Percentiles rank a stretch among this genome's conserved stretches.
These are phyloP conservation scores for Pyricularia sp. DNA, from an alignment of 2,329 filamentous ascomycete genomes.

Conservation along the genomic window DNA sequence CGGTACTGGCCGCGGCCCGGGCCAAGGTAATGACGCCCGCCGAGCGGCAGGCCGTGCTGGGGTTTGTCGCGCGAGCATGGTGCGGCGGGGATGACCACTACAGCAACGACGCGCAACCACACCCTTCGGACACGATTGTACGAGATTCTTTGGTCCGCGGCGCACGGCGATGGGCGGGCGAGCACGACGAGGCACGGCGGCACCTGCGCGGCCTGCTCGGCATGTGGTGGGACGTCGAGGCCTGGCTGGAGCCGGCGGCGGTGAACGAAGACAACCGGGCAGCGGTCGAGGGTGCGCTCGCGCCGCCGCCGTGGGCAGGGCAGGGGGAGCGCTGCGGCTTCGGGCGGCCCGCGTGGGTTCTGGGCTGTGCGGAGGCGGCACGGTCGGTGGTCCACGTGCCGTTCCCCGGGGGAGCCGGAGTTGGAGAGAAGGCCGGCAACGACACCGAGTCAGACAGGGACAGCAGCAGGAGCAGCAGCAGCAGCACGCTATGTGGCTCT, in stretches of 20 bases:
- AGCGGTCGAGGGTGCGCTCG: neutral
- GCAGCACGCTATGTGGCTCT: neutral
- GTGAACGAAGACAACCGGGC: neutral
- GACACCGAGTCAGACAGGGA: neutral
- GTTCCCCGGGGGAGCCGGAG: neutral
- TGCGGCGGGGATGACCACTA: neutral
- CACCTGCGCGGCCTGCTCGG: slow-evolving; percentile 1
- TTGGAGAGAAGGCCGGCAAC: neutral
- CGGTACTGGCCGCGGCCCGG: neutral
- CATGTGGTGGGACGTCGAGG: slow-evolving; percentile 2
- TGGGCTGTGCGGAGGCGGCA: neutral
- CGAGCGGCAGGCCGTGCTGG: neutral
- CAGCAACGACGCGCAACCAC: neutral
- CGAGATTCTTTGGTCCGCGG: neutral
- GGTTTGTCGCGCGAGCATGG: neutral
- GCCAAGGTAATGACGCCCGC: neutral
- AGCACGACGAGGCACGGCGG: neutral
- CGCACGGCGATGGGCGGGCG: neutral
- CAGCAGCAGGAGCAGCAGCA: neutral
- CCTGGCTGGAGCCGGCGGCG: neutral
- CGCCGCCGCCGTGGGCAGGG: neutral
- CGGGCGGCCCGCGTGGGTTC: neutral
- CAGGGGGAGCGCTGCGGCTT: neutral
- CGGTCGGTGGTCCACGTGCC: neutral
- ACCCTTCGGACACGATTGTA: neutral